A percentile compares a stretch with the other conserved stretches of the same genome.
Evolutionary conservation across 768 basidiomycete genomes (phyloP).

Genomic region (Sistotremastrum niveocremeum): DNA sequence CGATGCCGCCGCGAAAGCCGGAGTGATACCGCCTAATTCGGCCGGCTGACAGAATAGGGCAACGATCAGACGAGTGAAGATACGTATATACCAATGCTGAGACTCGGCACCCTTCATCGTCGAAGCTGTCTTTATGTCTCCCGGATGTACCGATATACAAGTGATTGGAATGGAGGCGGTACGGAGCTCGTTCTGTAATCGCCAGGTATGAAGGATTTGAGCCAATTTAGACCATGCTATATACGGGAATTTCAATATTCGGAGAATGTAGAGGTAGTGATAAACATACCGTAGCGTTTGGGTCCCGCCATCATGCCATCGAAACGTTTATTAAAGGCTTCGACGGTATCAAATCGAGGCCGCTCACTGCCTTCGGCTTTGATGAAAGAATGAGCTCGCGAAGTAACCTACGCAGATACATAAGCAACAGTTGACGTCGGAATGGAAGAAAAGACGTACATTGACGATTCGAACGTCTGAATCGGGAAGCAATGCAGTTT

Average conservation of each 20-base stretch:
- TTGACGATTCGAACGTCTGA: slow-evolving; percentile 20
- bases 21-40: slow-evolving; percentile 12
- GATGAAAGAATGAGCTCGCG: slow-evolving; percentile 7
- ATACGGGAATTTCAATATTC: too few relatives aligned
- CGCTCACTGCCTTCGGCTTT: slow-evolving; percentile 8
- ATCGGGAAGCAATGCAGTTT: slow-evolving; percentile 13
- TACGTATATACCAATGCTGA: too few relatives aligned
- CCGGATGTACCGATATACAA: too few relatives aligned
- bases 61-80: too few relatives aligned
- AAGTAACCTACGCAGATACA: slow-evolving; percentile 10
- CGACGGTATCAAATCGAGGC: slow-evolving; percentile 14
- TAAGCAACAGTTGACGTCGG: not conserved
- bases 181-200: too few relatives aligned
- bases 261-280: too few relatives aligned
- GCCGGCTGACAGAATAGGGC: too few relatives aligned
- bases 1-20: slow-evolving; percentile 11
- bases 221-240: too few relatives aligned
- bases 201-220: too few relatives aligned
- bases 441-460: slow-evolving; percentile 7
- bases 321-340: slow-evolving; percentile 22
- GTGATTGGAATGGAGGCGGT: too few relatives aligned
- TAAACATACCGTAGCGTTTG: too few relatives aligned
- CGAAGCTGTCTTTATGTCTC: slow-evolving; percentile 8
- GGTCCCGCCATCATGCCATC: not conserved
- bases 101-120: slow-evolving; percentile 9